A percentile compares a stretch with the other conserved stretches of the same genome.
Evolutionary conservation across 495 filamentous ascomycete genomes (phyloP).

Genomic region (Podospora tetraspora): DNA sequence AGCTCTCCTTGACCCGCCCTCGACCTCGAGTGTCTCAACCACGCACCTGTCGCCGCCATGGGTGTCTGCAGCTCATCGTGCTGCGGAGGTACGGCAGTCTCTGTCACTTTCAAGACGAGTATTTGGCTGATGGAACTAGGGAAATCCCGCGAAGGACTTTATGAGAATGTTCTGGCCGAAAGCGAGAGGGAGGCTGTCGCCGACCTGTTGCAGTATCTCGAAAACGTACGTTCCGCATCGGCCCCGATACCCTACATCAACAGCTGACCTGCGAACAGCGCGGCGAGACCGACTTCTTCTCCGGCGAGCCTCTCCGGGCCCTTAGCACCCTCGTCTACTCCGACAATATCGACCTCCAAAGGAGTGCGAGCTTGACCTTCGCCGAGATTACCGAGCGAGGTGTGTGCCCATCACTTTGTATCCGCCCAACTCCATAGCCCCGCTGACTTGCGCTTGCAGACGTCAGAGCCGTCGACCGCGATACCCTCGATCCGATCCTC

Average conservation of each 20-base stretch:
- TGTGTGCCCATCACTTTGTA: slow-evolving; percentile 39
- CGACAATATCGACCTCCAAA: slow-evolving; percentile 96
- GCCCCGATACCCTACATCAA: slow-evolving; percentile 4
- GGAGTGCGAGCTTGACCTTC: slow-evolving; percentile 96
- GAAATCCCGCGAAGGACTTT: slow-evolving; percentile 85
- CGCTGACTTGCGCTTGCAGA: slow-evolving; percentile 50
- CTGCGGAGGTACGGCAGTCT: slow-evolving; percentile 33
- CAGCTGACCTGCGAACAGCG: slow-evolving; percentile 52
- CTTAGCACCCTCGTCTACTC: slow-evolving; percentile 95
- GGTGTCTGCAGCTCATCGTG: slow-evolving; percentile 38
- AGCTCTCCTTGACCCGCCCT: slow-evolving; percentile 8
- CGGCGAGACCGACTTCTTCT: slow-evolving; percentile 95
- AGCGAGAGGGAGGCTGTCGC: slow-evolving; percentile 96
- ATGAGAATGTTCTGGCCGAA: slow-evolving; percentile 92
- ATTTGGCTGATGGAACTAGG: slow-evolving; percentile 41
- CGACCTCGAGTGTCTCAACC: slow-evolving; percentile 14
- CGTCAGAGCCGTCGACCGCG: slow-evolving; percentile 90
- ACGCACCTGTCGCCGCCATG: slow-evolving; percentile 29
- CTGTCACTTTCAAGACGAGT: neutral
- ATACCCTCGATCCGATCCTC: slow-evolving; percentile 92
- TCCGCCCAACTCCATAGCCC: neutral
- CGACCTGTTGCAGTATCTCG: slow-evolving; percentile 88
- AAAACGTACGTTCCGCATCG: slow-evolving; percentile 63
- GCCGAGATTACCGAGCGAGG: slow-evolving; percentile 98
- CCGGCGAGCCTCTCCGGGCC: slow-evolving; percentile 90